Base-by-base conservation (phyloP, 495 filamentous ascomycete species). In the Cryomyces minteri region DNA sequence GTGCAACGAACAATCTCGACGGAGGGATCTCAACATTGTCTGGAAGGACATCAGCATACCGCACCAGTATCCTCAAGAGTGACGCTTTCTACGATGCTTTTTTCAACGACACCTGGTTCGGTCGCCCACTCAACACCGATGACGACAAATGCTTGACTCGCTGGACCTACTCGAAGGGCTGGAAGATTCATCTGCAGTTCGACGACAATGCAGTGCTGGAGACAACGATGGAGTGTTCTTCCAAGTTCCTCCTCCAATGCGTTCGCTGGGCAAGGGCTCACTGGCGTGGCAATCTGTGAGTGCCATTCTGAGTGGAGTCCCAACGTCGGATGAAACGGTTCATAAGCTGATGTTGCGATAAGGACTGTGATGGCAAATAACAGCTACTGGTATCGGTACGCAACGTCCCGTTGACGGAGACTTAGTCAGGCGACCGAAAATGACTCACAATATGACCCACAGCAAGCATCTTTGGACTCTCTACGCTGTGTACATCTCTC, bases 81-180 rank as follows among this genome's bases (percentile, higher is more conserved):
- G 40, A 46, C 1, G 51, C 44, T 5, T 51, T 58, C 46, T 43
- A 32, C 39, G 4, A 75, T 29, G 77, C 70, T 31, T 85, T 85
- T 60, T 74, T 74, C 39, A 78, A 77, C 46, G 82, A 87, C 54
- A 69, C 70, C 38, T 84, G 77, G 77, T 69, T 66, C 64, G 72
- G 77, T 28, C 72, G 73, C 50, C 79, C 78, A 40, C 66, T 88
- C 50, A 85, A 87, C 55, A 79, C 80, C 5, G 83, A 86, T 53
- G 83, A 88, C 54, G 83, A 88, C 64, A 88, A 87, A 58, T 87
- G 80, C 56, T 77, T 86, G 40, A 86, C 83, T 5, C 72, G 82
- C 28, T 88, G 80, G 77, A 69, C 86, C 58, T 77, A 84, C 41
- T 75, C 73, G 28, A 74, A 84, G 57, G 68, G 72, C 40, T 84